A percentile compares a stretch with the other conserved stretches of the same genome.
These are phyloP conservation scores for Boeremia exigua DNA, from an alignment of 2,329 filamentous ascomycete genomes.

Conservation along the genomic window DNA sequence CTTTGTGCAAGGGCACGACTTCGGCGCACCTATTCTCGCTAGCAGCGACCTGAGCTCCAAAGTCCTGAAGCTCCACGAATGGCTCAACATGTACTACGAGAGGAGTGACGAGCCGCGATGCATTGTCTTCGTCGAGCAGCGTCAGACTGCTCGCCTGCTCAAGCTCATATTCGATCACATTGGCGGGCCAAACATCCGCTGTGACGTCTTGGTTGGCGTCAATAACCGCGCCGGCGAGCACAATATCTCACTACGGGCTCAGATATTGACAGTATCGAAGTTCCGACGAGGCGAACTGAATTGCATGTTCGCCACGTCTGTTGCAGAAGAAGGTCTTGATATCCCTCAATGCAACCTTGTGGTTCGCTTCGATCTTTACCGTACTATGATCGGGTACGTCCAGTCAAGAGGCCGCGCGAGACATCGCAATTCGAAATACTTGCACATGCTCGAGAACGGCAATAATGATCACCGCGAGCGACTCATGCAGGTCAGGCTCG, in stretches of 20 bases:
- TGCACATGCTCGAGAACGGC: conserved; percentile 79
- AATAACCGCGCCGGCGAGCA: conserved; percentile 60
- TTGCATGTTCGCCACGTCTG: conserved; percentile 68
- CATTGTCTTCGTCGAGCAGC: conserved; percentile 85
- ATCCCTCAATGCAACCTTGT: conserved; percentile 72
- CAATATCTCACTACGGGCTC: conserved; percentile 72
- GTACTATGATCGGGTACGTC: conserved; percentile 91
- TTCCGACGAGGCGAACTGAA: conserved; percentile 66
- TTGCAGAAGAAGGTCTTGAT: conserved; percentile 71
- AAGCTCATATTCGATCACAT: conserved; percentile 69
- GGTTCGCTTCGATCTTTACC: conserved; percentile 82
- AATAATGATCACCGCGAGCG: conserved; percentile 67
- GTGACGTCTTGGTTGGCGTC: conserved; percentile 70
- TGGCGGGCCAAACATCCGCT: conserved; percentile 63
- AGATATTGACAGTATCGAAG: conserved; percentile 73
- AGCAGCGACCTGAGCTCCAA: conserved; percentile 71
- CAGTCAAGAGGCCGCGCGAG: conserved; percentile 90
- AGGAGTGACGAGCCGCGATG: conserved; percentile 67
- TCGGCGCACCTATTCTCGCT: conserved; percentile 50
- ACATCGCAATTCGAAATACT: conserved; percentile 76
- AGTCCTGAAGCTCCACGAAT: conserved; percentile 66
- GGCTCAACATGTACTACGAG: conserved; percentile 69
- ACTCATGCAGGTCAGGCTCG: conserved; percentile 65
- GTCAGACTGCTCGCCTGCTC: conserved; percentile 78
- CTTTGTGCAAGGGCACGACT: conserved; percentile 61